Evolutionary conservation across 305 asterid species (phyloP).

Genomic region (Solanum hybrid): DNA sequence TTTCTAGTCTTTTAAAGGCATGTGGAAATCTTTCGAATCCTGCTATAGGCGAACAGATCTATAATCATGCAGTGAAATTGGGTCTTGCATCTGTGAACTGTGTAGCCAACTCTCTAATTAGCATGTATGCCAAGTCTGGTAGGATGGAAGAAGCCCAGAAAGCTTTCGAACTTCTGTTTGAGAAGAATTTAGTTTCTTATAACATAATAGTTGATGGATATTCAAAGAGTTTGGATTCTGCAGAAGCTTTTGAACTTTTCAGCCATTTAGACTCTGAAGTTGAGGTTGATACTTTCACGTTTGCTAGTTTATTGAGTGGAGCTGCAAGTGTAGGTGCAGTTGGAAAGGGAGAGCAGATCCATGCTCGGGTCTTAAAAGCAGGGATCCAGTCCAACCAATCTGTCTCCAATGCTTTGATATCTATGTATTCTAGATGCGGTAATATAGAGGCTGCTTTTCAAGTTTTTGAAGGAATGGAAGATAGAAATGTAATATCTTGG

Average conservation of each 20-base stretch:
- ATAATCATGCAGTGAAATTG: constrained; percentile 53
- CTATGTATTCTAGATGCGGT: constrained; percentile 88
- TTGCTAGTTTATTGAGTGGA: constrained; percentile 80
- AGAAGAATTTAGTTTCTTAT: constrained; percentile 65
- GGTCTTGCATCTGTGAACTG: constrained; percentile 51
- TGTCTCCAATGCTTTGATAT: constrained; percentile 67
- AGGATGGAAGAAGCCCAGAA: constrained; percentile 61
- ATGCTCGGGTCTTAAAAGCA: constrained; percentile 60
- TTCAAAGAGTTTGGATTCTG: constrained; percentile 30
- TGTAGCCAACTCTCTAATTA: constrained; percentile 71
- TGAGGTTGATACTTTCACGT: constrained; percentile 62
- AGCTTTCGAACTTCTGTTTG: constrained; percentile 67
- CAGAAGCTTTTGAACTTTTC: constrained; percentile 45
- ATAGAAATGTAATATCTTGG: constrained; percentile 67
- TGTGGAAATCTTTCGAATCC: constrained; percentile 50
- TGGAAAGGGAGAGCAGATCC: constrained; percentile 82
- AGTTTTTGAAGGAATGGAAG: constrained; percentile 42
- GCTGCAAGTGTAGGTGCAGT: constrained; percentile 86
- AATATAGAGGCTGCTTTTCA: constrained; percentile 62
- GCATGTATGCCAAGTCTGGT: constrained; percentile 63
- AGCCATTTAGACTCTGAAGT: constrained; percentile 31
- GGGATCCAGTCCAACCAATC: constrained; percentile 41
- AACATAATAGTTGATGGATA: constrained; percentile 55
- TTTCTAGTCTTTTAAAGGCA: constrained; percentile 67
- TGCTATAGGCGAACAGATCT: constrained; percentile 45